Percentiles rank a stretch among this genome's conserved stretches.
Evolutionary conservation across 116 monocot genomes (phyloP).

Genomic region (Phalaenopsis hybrid): DNA sequence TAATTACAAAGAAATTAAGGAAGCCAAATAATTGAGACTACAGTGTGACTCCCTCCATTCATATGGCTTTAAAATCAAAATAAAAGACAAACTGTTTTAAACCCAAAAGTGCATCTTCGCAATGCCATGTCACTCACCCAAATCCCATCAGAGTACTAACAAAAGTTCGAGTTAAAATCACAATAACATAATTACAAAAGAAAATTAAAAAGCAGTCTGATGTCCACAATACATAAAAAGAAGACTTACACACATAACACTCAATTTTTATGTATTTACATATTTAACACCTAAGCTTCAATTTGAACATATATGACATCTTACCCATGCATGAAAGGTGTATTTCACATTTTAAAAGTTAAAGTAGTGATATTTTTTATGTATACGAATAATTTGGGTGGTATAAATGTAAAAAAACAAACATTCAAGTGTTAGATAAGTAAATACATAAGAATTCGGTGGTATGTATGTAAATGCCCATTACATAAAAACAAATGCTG

Average conservation of each 20-base stretch:
- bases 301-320: too few species aligned
- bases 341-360: too few species aligned
- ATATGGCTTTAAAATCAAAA: background rate
- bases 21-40: background rate
- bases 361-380: too few species aligned
- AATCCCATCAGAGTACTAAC: background rate
- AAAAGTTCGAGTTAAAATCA: background rate
- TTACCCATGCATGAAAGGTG: too few species aligned
- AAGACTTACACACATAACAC: too few species aligned
- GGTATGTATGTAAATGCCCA: too few species aligned
- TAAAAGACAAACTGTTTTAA: background rate
- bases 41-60: background rate
- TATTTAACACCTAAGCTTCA: too few species aligned
- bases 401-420: too few species aligned
- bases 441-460: too few species aligned
- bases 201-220: background rate
- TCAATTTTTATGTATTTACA: too few species aligned
- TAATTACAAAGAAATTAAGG: background rate
- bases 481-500: background rate
- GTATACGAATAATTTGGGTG: too few species aligned
- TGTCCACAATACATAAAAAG: background rate
- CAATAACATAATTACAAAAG: background rate
- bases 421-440: too few species aligned
- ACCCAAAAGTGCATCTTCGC: background rate
- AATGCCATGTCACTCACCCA: background rate